Evolutionary conservation across 495 filamentous ascomycete genomes (phyloP).

Genomic region (Annulohypoxylon nitens): DNA sequence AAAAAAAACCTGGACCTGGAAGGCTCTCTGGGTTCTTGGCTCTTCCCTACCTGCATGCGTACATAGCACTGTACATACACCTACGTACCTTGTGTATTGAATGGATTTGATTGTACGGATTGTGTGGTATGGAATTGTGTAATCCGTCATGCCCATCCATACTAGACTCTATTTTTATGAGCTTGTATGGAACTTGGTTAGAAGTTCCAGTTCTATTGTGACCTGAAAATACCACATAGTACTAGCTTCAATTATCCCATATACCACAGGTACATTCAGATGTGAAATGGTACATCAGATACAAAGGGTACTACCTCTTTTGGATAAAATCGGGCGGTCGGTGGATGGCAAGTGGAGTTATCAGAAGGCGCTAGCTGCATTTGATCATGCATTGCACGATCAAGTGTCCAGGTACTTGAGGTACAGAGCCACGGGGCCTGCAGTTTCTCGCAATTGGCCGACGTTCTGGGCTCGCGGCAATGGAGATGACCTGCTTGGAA

Average conservation of each 20-base stretch:
- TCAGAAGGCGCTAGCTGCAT: slow-evolving; percentile 36
- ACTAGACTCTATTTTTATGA: slow-evolving; percentile 43
- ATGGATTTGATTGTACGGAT: slow-evolving; percentile 4
- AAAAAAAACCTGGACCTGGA: slow-evolving; percentile 29
- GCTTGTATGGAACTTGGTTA: slow-evolving; percentile 28
- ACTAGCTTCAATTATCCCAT: not conserved
- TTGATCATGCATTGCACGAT: slow-evolving; percentile 47
- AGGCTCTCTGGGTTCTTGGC: slow-evolving; percentile 31
- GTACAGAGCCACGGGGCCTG: slow-evolving; percentile 25
- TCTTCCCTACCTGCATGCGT: slow-evolving; percentile 26
- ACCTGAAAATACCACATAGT: slow-evolving; percentile 13
- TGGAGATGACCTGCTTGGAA: slow-evolving; percentile 18
- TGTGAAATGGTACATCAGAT: slow-evolving; percentile 15
- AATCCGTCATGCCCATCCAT: slow-evolving; percentile 16
- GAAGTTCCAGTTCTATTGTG: slow-evolving; percentile 33
- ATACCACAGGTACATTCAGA: slow-evolving; percentile 15
- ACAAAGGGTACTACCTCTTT: slow-evolving; percentile 15
- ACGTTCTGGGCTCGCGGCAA: slow-evolving; percentile 37
- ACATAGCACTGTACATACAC: slow-evolving; percentile 16
- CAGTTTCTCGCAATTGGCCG: slow-evolving; percentile 30
- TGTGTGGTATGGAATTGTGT: slow-evolving; percentile 19
- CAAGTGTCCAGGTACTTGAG: slow-evolving; percentile 28
- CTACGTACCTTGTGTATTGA: slow-evolving; percentile 15
- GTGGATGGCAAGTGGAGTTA: slow-evolving; percentile 26
- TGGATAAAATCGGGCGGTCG: slow-evolving; percentile 7